Evolutionary conservation across 106 monocot species (phyloP).

Genomic region (Ottelia alismoides): DNA sequence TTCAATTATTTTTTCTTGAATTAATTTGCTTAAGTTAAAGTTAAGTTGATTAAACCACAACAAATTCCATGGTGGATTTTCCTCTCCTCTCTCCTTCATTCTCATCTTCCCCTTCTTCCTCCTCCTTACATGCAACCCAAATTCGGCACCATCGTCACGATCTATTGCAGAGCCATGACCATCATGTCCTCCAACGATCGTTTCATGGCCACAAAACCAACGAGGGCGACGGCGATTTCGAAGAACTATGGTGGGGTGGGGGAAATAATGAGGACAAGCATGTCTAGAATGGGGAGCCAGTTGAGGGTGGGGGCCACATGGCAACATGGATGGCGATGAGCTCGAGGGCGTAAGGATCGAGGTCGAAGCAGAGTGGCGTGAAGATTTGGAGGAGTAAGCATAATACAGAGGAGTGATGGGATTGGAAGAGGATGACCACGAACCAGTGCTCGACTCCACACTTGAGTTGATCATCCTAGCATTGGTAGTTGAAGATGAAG

Average conservation of each 20-base stretch:
- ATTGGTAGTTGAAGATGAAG: slow-evolving; percentile 92
- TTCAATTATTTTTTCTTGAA: too few species aligned
- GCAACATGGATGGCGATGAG: slow-evolving; percentile 77
- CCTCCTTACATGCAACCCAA: too few species aligned
- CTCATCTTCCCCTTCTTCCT: too few species aligned
- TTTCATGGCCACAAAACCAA: slow-evolving; percentile 60
- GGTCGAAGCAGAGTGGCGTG: slow-evolving; percentile 87
- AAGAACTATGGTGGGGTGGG: slow-evolving; percentile 81
- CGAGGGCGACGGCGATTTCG: slow-evolving; percentile 69
- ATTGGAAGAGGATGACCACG: slow-evolving; percentile 69
- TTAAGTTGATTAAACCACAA: too few species aligned
- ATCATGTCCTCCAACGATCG: too few species aligned
- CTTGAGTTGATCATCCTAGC: slow-evolving; percentile 73
- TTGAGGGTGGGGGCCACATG: slow-evolving; percentile 51
- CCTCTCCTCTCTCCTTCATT: too few species aligned
- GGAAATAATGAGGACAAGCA: slow-evolving; percentile 70
- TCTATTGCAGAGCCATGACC: too few species aligned
- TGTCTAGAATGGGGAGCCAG: slow-evolving; percentile 44
- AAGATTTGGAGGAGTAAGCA: slow-evolving; percentile 79
- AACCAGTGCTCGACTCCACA: slow-evolving; percentile 98
- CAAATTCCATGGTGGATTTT: too few species aligned
- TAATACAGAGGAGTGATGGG: slow-evolving; percentile 66
- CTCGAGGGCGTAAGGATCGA: slow-evolving; percentile 47
- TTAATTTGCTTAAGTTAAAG: too few species aligned
- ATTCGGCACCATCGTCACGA: too few species aligned